Base-by-base conservation (phyloP, 192 early-diverging fungal genomes). In the Bifiguratus adelaidae region DNA sequence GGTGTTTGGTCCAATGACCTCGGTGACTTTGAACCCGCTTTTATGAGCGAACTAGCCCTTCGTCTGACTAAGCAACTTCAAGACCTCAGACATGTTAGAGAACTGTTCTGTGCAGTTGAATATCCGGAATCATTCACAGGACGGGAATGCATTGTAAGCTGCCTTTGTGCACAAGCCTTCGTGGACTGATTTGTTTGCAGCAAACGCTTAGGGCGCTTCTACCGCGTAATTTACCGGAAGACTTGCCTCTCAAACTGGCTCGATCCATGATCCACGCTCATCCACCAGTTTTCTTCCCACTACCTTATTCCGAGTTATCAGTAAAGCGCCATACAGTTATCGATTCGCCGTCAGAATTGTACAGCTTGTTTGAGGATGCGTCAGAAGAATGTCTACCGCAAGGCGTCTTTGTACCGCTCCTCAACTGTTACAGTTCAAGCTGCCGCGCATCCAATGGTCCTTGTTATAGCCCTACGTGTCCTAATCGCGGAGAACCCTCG, bases 51-150 rank as follows among this genome's bases (percentile, higher is more conserved):
- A 5, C 33, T 49, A 2, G 32, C 33, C 5, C 30, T 4, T 7
- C 16, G 15, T 4, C 35, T 49, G 8, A 22, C 20, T 13, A 23
- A 6, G 4, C 16, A 13, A 11, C 25, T 49, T 16, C 32, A 33
- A 18, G 36, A 49, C 2, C 34, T 36, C 30, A 16, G 25, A 9
- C 25, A 37, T 37, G 27, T 49, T 2, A 23, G 61, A 15, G 38
- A 50, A 16, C 30, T 58, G 0, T 63, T 58, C 34, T 63, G 55
- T 30, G 22, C 50, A 6, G 50, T 41, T 7, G 55, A 58, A 40
- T 63, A 63, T 40, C 61, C 61, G 7, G n/a, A 41, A 7, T 57
- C 55, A 45, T 63, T 63, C 26, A 53, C 50, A 6, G 61, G 61
- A 22, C 38, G 49, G 28, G 61, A 63, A 41, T 54, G 55, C 27